These are phyloP conservation scores for Phaseolus lunatus DNA, from an alignment of 306 rosid genomes.

Conservation along the genomic window DNA sequence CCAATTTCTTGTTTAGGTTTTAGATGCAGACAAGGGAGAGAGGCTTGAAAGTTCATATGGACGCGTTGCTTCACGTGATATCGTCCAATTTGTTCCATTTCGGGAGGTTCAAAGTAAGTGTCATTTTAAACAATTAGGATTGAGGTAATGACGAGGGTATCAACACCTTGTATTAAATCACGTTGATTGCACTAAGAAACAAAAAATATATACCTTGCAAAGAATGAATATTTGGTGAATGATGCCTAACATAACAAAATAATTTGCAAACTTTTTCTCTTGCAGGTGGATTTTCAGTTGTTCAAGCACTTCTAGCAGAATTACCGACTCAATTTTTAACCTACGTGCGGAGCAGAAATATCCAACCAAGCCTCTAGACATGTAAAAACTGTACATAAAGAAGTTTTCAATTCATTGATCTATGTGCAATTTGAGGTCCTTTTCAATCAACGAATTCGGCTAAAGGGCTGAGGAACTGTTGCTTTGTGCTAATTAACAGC, in stretches of 20 bases:
- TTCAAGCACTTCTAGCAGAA: slow-evolving; percentile 95
- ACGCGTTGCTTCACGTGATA: slow-evolving; percentile 94
- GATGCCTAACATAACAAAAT: slow-evolving; percentile 21
- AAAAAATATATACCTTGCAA: neutral
- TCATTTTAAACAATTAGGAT: neutral
- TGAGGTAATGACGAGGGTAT: too few relatives aligned
- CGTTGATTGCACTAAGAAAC: too few relatives aligned
- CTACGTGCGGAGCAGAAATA: slow-evolving; percentile 84
- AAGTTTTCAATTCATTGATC: slow-evolving; percentile 43
- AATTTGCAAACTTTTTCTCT: slow-evolving; percentile 22
- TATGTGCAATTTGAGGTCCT: slow-evolving; percentile 49
- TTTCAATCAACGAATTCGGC: slow-evolving; percentile 12
- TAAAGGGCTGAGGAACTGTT: slow-evolving; percentile 40
- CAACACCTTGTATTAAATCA: too few relatives aligned
- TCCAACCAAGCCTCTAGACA: slow-evolving; percentile 68
- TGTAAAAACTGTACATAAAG: slow-evolving; percentile 58
- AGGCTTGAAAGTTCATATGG: slow-evolving; percentile 89
- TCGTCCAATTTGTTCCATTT: slow-evolving; percentile 95
- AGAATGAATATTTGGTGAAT: slow-evolving; percentile 22
- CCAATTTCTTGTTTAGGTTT: slow-evolving; percentile 55
- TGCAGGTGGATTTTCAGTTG: slow-evolving; percentile 94
- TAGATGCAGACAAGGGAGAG: slow-evolving; percentile 97
- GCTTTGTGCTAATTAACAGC: slow-evolving; percentile 41
- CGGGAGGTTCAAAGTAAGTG: slow-evolving; percentile 92
- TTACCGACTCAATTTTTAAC: slow-evolving; percentile 90